Evolutionary conservation across 208 protist species (phyloP), one percentile per base, ranked within the genome.

Genomic region (Crithidia sp.): DNA sequence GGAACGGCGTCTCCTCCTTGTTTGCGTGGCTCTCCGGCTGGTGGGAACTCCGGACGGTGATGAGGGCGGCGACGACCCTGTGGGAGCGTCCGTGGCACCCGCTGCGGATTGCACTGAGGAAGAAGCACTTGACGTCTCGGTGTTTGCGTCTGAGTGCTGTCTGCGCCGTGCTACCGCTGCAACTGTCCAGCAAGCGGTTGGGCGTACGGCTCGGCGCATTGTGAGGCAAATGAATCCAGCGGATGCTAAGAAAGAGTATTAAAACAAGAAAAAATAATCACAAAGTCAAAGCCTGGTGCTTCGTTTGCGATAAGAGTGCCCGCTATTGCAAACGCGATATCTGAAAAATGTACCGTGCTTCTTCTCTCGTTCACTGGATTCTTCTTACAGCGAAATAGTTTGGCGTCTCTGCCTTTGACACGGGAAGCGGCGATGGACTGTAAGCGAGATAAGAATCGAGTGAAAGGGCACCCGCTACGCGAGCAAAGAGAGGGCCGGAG

Each of bases 171-270:
- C 52, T 40, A 14, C 10, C 16, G 39, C 8, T 13, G 59, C 39
- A 13, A 60, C 13, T 7, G 52, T 28, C 28, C 58, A 49, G 19
- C 50, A 64, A 49, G 57, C 66, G 4, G 66, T 49, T 17, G 41
- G 37, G 4, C n/a, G 73, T 13, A 62, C 13, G 17, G 44, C 45
- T 4, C 73, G 59, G 6, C 66, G 73, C 73, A 78, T 78, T 44
- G 14, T n/a, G 56, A 5, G 8, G 14, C n/a, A 0, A 57, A 57
- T 28, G 12, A 57, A 28, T 28, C 1, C 28, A 28, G 28, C 28
- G 0, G 28, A 1, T 28, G 28, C 28, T 28, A 1, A 28, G 28
- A 28, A 28, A 28, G 28, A 28, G 28, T 28, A 28, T 1, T 1
- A 28, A 28, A 28, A 28, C 1, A 28, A 28, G 28, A 28, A 28